phyloP scores from a whole-genome alignment of 2,329 filamentous ascomycete genomes.

The Huntiella omanensis region DNA sequence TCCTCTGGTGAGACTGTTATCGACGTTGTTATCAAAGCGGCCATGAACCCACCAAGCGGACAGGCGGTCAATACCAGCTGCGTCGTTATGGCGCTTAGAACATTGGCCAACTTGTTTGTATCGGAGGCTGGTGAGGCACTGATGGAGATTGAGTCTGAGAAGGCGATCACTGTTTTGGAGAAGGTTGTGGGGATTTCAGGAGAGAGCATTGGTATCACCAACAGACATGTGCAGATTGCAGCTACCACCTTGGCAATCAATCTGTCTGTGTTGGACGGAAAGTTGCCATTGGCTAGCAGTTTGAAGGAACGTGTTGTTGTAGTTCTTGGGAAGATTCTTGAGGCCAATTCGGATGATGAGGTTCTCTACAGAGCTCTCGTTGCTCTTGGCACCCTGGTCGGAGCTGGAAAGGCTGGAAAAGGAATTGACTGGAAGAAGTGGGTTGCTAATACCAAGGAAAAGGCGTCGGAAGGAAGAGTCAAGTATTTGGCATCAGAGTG shows the following conservation, averaged over 20 bases:
- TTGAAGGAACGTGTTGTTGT: constrained; percentile 35
- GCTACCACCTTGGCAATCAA: constrained; percentile 72
- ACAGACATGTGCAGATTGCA: constrained; percentile 69
- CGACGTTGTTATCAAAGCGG: constrained; percentile 25
- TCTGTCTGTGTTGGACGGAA: constrained; percentile 45
- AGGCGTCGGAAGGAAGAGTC: constrained; percentile 27
- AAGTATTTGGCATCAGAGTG: constrained; percentile 29
- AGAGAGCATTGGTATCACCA: constrained; percentile 28
- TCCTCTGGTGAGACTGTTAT: constrained; percentile 39
- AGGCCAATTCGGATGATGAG: constrained; percentile 55
- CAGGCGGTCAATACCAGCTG: constrained; percentile 54
- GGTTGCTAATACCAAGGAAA: constrained; percentile 25
- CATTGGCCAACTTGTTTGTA: constrained; percentile 68
- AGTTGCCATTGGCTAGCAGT: constrained; percentile 21
- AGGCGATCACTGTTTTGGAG: constrained; percentile 43
- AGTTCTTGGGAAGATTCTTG: constrained; percentile 43
- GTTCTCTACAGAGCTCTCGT: constrained; percentile 68
- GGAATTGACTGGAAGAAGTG: constrained; percentile 16
- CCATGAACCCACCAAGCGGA: constrained; percentile 25
- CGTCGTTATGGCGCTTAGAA: constrained; percentile 68
- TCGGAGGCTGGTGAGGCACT: constrained; percentile 51
- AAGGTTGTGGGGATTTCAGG: constrained; percentile 32
- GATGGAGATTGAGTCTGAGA: constrained; percentile 37
- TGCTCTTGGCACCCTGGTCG: constrained; percentile 58
- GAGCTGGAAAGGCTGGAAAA: constrained; percentile 16